Conservation (phyloP, 176 grass and related monocot genomes). For the Raddia distichophylla region DNA sequence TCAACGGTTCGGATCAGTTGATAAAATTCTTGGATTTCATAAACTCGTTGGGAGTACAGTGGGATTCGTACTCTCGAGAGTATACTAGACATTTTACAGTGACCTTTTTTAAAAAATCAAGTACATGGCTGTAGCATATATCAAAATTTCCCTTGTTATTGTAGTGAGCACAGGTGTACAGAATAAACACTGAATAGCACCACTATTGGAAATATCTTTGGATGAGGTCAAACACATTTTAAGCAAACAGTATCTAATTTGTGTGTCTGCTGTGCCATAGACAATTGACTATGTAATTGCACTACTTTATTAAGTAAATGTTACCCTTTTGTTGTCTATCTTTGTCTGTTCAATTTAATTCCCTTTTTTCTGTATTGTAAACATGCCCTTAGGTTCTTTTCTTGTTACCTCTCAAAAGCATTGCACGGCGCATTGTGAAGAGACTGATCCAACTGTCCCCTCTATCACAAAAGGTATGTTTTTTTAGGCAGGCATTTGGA, state of each 20-base stretch:
- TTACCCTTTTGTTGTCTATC: constrained; percentile 26
- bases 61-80: too few relatives aligned
- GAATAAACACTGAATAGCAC: not conserved
- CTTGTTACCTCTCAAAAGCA: constrained; percentile 86
- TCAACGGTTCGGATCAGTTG: too few relatives aligned
- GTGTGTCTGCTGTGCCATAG: not conserved
- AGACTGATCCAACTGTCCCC: constrained; percentile 90
- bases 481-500: constrained; percentile 21
- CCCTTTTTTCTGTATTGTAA: constrained; percentile 40
- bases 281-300: constrained; percentile 5
- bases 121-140: too few relatives aligned
- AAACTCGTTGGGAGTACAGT: too few relatives aligned
- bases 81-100: too few relatives aligned
- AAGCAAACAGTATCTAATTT: constrained; percentile 23
- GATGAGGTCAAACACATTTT: not conserved
- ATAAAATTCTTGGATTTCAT: too few relatives aligned
- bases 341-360: constrained; percentile 31
- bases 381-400: constrained; percentile 69
- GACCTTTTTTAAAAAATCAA: too few relatives aligned
- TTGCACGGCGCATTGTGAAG: constrained; percentile 79
- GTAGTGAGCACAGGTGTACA: not conserved
- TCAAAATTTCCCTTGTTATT: not conserved
- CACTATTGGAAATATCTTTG: not conserved
- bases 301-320: constrained; percentile 21
- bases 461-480: constrained; percentile 66